These are phyloP conservation scores for Ceratobasidium sp. DNA, from an alignment of 1,284 basidiomycete species.

Conservation along the genomic window DNA sequence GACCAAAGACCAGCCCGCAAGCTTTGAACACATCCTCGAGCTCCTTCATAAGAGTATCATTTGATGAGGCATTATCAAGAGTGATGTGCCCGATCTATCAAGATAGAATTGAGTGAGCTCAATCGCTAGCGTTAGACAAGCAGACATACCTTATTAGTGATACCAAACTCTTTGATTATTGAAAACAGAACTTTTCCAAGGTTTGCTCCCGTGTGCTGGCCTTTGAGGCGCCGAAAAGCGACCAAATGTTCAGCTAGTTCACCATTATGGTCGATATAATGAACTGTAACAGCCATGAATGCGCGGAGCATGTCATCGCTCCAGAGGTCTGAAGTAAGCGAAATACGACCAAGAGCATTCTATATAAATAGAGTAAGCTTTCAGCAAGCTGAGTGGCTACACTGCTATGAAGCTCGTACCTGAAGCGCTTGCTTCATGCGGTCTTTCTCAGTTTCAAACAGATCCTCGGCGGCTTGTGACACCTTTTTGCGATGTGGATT, in stretches of 20 bases:
- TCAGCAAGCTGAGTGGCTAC: too few species aligned
- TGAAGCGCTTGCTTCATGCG: conserved; percentile 1
- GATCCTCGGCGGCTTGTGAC: background rate
- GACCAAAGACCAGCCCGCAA: conserved; percentile 6
- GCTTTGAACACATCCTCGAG: background rate
- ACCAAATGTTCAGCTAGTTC: too few species aligned
- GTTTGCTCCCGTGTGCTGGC: conserved; percentile 27
- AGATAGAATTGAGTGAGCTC: too few species aligned
- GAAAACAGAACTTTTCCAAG: conserved; percentile 4
- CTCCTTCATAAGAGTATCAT: conserved; percentile 34
- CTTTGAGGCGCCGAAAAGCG: conserved; percentile 20
- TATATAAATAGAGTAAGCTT: too few species aligned
- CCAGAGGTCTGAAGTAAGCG: conserved; percentile 42
- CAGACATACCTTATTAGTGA: conserved; percentile 24
- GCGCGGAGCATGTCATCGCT: conserved; percentile 5
- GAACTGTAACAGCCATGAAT: conserved; percentile 43
- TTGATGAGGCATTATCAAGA: conserved; percentile 30
- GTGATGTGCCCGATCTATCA: conserved; percentile 34
- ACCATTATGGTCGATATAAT: conserved; percentile 32
- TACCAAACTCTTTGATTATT: conserved; percentile 6
- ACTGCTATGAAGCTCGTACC: too few species aligned
- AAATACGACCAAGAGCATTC: conserved; percentile 38
- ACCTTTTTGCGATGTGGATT: conserved; percentile 14
- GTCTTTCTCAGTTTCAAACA: background rate
- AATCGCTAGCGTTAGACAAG: too few species aligned